phyloP scores from a whole-genome alignment of 495 filamentous ascomycete genomes.

The Friedmanniomyces simplex region DNA sequence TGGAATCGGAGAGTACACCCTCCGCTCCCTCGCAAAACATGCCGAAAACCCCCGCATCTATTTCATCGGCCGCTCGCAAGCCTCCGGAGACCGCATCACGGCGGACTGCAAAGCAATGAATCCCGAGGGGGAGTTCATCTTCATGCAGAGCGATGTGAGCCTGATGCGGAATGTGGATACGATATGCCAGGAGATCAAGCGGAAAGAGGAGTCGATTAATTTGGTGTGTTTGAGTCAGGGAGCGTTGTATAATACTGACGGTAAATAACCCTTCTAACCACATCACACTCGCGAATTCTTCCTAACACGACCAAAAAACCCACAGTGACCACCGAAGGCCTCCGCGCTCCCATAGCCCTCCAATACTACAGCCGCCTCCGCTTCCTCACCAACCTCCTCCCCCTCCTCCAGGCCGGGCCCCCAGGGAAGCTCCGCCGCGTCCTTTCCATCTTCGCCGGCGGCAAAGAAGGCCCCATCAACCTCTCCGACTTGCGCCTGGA shows the following conservation, averaged over 20 bases:
- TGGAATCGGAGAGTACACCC: conserved; percentile 34
- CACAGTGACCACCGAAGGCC: conserved; percentile 24
- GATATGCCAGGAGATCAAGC: conserved; percentile 11
- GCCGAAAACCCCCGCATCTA: conserved; percentile 28
- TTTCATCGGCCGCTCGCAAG: conserved; percentile 29
- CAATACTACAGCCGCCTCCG: conserved; percentile 35
- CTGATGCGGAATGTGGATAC: conserved; percentile 18
- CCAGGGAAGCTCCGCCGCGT: conserved; percentile 15
- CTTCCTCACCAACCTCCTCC: conserved; percentile 33
- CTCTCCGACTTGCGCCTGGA: conserved; percentile 5
- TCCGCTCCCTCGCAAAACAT: conserved; percentile 28
- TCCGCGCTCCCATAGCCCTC: conserved; percentile 28
- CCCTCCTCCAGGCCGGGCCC: conserved; percentile 24
- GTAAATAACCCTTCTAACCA: background rate
- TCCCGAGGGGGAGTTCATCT: conserved; percentile 11
- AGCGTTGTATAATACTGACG: conserved; percentile 9
- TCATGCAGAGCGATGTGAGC: conserved; percentile 20
- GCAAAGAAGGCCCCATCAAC: conserved; percentile 11
- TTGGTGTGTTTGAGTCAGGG: conserved; percentile 26
- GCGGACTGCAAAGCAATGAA: conserved; percentile 1
- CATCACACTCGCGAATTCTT: background rate
- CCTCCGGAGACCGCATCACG: conserved; percentile 1
- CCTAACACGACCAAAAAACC: background rate
- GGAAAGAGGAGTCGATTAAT: conserved; percentile 20
- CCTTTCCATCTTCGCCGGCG: conserved; percentile 21